Conservation (phyloP, 2,329 filamentous ascomycete species). For the Coniella lustricola region DNA sequence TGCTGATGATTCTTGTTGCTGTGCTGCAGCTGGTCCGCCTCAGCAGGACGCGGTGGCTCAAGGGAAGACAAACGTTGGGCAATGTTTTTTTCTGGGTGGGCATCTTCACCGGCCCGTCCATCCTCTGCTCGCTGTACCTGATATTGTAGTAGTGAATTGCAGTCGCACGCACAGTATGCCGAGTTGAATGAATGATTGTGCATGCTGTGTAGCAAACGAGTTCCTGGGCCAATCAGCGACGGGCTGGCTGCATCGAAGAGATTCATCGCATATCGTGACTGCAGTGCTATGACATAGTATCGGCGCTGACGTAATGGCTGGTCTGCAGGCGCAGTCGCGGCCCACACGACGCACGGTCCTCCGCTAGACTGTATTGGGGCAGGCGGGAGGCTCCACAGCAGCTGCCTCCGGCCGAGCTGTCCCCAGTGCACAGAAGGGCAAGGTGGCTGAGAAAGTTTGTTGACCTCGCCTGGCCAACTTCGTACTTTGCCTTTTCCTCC, state of each 20-base stretch:
- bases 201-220: no score
- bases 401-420: background rate
- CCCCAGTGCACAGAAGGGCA: background rate
- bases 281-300: no score
- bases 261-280: no score
- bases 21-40: constrained; percentile 49
- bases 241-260: no score
- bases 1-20: constrained; percentile 5
- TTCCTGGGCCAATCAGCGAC: no score
- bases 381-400: background rate
- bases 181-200: no score
- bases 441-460: constrained; percentile 7
- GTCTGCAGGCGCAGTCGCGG: no score
- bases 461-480: background rate
- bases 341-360: no score
- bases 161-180: no score
- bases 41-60: constrained; percentile 60
- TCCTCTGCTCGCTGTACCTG: constrained; percentile 55
- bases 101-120: constrained; percentile 68
- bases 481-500: background rate
- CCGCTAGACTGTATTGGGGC: constrained; percentile 1
- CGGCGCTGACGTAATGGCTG: no score
- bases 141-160: constrained; percentile 43
- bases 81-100: constrained; percentile 75
- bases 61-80: constrained; percentile 54